Evolutionary conservation across 2,329 filamentous ascomycete genomes (phyloP).

Genomic region (Stagonosporopsis vannaccii): DNA sequence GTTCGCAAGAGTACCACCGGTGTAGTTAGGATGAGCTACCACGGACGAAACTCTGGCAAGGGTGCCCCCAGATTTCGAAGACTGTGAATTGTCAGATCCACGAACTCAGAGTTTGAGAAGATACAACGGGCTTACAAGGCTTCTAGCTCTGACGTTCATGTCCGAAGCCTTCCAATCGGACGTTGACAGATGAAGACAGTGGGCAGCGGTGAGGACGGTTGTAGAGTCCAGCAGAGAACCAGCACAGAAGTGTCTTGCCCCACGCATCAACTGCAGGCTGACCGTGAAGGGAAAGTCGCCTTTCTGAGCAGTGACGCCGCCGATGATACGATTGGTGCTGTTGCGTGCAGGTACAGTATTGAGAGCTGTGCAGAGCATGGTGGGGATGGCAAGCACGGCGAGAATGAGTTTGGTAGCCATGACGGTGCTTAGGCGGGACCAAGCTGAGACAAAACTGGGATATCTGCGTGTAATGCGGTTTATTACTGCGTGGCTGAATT

Average conservation of each 20-base stretch:
- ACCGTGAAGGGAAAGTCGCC: neutral
- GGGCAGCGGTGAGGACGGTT: constrained; percentile 37
- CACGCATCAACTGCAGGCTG: neutral
- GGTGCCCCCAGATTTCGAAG: constrained; percentile 23
- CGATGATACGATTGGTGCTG: neutral
- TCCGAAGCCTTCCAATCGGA: constrained; percentile 13
- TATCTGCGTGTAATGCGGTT: neutral
- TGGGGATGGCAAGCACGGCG: neutral
- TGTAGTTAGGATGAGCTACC: constrained; percentile 27
- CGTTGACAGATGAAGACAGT: constrained; percentile 21
- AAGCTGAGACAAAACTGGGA: neutral
- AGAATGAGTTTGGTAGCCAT: neutral
- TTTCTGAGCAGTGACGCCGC: neutral
- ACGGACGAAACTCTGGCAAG: constrained; percentile 22
- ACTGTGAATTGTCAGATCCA: neutral
- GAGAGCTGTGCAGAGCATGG: neutral
- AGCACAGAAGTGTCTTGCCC: constrained; percentile 31
- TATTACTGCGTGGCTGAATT: neutral
- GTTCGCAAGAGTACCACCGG: constrained; percentile 10
- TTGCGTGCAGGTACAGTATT: neutral
- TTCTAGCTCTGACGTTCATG: constrained; percentile 28
- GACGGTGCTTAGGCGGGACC: neutral
- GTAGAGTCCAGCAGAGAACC: constrained; percentile 35
- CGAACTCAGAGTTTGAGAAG: neutral
- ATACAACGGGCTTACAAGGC: constrained; percentile 21